Percentiles rank a stretch among this genome's conserved stretches.
These are phyloP conservation scores for Aspergillus candidus DNA, from an alignment of 2,329 filamentous ascomycete genomes.

Conservation along the genomic window DNA sequence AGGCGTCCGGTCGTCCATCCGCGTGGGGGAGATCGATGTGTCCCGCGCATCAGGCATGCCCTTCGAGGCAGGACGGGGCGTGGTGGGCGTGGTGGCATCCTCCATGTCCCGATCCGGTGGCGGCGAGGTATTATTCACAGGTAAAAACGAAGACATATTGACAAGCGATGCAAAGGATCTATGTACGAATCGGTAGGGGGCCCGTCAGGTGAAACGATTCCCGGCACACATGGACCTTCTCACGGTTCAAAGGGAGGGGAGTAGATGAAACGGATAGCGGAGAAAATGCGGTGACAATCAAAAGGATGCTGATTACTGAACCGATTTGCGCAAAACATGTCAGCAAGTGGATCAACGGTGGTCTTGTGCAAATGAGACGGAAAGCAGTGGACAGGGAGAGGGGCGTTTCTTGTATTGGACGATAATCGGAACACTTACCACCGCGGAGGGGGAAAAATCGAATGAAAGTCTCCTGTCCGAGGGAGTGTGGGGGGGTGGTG, in stretches of 20 bases:
- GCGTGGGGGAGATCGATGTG: slow-evolving; percentile 16
- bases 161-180: slow-evolving; percentile 22
- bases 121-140: slow-evolving; percentile 53
- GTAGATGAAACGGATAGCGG: slow-evolving; percentile 8
- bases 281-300: slow-evolving; percentile 12
- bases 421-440: slow-evolving; percentile 3
- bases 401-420: background rate
- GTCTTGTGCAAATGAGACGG: background rate
- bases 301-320: slow-evolving; percentile 14
- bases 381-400: background rate
- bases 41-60: slow-evolving; percentile 34
- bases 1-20: slow-evolving; percentile 39
- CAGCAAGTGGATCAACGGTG: slow-evolving; percentile 11
- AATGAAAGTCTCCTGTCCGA: slow-evolving; percentile 2
- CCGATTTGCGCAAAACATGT: slow-evolving; percentile 14
- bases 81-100: slow-evolving; percentile 53
- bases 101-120: slow-evolving; percentile 41
- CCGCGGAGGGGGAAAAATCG: background rate
- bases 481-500: slow-evolving; percentile 10
- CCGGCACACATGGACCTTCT: slow-evolving; percentile 11
- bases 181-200: slow-evolving; percentile 17
- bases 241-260: slow-evolving; percentile 13
- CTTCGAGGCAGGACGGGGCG: slow-evolving; percentile 44
- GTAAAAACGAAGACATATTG: slow-evolving; percentile 55
- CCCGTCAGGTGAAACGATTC: slow-evolving; percentile 9